Evolutionary conservation across 805 yeast species (phyloP).

Genomic region (Geotrichum ghanense): DNA sequence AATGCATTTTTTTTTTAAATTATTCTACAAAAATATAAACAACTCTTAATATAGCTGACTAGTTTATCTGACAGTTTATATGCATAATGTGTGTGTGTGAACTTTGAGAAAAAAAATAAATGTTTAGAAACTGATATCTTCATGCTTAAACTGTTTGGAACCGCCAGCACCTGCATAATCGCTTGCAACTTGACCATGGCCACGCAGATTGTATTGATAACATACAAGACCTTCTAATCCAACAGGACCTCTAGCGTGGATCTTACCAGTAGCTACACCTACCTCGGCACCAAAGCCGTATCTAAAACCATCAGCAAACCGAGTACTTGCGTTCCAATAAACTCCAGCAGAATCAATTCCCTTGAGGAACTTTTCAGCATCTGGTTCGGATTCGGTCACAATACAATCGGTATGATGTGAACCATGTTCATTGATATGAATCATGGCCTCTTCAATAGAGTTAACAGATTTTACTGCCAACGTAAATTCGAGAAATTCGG

Average conservation of each 20-base stretch:
- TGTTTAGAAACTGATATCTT: constrained; percentile 8
- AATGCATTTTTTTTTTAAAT: too few relatives aligned
- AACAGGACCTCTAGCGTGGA: constrained; percentile 98
- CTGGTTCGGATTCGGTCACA: constrained; percentile 58
- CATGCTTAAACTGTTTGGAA: constrained; percentile 58
- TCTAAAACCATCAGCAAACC: constrained; percentile 98
- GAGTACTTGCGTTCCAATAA: constrained; percentile 93
- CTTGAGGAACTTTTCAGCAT: constrained; percentile 67
- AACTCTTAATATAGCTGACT: too few relatives aligned
- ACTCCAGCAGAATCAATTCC: constrained; percentile 94
- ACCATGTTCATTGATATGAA: constrained; percentile 80
- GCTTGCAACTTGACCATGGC: constrained; percentile 85
- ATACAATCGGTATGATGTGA: constrained; percentile 95
- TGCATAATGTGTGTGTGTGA: too few relatives aligned
- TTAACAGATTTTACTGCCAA: constrained; percentile 59
- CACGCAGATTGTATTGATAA: constrained; percentile 87
- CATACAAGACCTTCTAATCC: constrained; percentile 95
- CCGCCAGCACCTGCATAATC: constrained; percentile 96
- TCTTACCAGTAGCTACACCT: constrained; percentile 92
- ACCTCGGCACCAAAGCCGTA: constrained; percentile 99
- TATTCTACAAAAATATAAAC: too few relatives aligned
- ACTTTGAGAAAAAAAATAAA: constrained; percentile 9
- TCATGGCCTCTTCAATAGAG: constrained; percentile 59
- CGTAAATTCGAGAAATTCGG: constrained; percentile 75
- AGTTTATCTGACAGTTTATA: too few relatives aligned